Evolutionary conservation across 305 asterid genomes (phyloP), one percentile per base, ranked within the genome.

Genomic region (Fraxinus dipetala): DNA sequence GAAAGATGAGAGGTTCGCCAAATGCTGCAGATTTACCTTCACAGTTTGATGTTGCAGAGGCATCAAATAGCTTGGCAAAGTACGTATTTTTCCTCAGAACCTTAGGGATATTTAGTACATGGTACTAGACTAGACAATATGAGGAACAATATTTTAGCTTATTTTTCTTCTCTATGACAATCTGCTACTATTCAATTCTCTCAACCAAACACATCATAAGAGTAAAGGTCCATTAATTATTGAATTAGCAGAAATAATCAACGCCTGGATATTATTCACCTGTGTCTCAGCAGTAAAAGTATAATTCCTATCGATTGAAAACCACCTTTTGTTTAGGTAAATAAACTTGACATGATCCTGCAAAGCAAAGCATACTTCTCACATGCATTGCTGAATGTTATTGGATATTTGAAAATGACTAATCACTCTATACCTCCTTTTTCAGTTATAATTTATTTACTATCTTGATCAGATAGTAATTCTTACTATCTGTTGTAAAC

Each of bases 1-100:
- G 81, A 82, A 90, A 87, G 88, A 79, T n/a, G 69, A 87, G 74
- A 83, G 84, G 72, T 26, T 74, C 85, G 1, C 81, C 85, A 3
- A 83, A 86, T 77, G 79, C 54, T 34, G 83, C 83, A 11, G 84
- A 81, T 59, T 69, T 81, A 22, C 81, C 86, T 72, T 85, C 87
- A 10, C 79, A 85, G 31, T 92, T 96, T 95, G 87, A 89, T 83
- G 87, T 80, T 69, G 36, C 86, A 0, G 88, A 79, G 74, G 84
- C 89, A 65, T 88, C 91, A 59, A 88, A 88, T 78, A 83, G 79
- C 85, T 77, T 81, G 51, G 86, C 94, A 9, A 93, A 82, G 98
- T 93, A 90, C 2, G 84, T 78, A 0, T 8, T n/a, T 40, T 43
- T 6, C 20, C 31, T 35, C 31, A 10, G 5, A 59, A 20, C 31